A percentile compares a stretch with the other conserved stretches of the same genome.
phyloP scores from a whole-genome alignment of 2,329 filamentous ascomycete genomes.

The Calycina herbarum region DNA sequence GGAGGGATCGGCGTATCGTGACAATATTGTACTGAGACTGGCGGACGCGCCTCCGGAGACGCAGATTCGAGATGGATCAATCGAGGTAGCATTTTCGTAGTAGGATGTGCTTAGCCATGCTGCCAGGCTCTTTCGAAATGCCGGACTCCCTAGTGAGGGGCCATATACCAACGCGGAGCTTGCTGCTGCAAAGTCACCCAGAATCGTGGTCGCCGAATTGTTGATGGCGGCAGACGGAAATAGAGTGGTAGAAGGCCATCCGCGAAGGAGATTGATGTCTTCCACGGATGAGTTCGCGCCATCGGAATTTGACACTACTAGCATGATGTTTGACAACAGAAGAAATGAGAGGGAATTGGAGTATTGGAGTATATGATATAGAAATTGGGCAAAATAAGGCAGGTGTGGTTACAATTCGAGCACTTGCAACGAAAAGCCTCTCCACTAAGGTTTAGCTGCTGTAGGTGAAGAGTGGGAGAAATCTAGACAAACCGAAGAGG shows the following conservation, averaged over 20 bases:
- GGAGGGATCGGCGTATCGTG: slow-evolving; percentile 63
- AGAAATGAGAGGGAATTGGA: too few species aligned
- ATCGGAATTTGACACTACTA: too few species aligned
- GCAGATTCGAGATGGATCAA: slow-evolving; percentile 53
- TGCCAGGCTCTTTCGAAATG: slow-evolving; percentile 54
- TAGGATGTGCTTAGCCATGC: slow-evolving; percentile 59
- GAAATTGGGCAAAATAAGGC: too few species aligned
- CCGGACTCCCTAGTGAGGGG: slow-evolving; percentile 57
- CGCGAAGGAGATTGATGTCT: slow-evolving; percentile 36
- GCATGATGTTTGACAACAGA: too few species aligned
- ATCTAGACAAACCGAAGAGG: not conserved
- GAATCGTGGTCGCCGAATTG: slow-evolving; percentile 47
- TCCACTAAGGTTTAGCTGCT: not conserved
- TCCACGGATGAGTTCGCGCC: too few species aligned
- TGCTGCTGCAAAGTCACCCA: slow-evolving; percentile 44
- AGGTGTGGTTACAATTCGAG: too few species aligned
- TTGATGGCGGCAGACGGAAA: slow-evolving; percentile 47
- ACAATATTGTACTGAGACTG: slow-evolving; percentile 60
- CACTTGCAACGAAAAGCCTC: too few species aligned
- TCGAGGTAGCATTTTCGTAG: slow-evolving; percentile 45
- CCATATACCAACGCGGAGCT: slow-evolving; percentile 60
- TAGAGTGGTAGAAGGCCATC: slow-evolving; percentile 42
- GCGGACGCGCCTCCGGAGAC: slow-evolving; percentile 68
- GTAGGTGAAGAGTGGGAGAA: not conserved
- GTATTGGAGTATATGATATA: too few species aligned